These are phyloP conservation scores for Heracleum sosnowskyi DNA, from an alignment of 129 eudicot species.

Conservation along the genomic window DNA sequence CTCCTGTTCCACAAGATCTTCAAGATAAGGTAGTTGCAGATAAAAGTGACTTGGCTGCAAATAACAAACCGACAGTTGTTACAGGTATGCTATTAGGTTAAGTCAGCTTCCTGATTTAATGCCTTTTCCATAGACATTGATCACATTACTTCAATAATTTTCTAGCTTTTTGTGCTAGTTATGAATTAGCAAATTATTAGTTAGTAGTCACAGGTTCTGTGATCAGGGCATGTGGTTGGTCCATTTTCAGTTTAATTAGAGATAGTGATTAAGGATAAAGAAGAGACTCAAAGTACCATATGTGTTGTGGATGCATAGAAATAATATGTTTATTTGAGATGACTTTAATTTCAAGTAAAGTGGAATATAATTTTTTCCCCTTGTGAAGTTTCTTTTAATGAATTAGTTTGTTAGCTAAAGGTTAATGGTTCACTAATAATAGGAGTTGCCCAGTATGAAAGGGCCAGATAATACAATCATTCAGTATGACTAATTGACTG, in stretches of 20 bases:
- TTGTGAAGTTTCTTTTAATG: not conserved
- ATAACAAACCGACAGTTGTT: constrained; percentile 27
- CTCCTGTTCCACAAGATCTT: constrained; percentile 26
- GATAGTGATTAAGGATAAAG: not conserved
- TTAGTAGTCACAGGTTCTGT: not conserved
- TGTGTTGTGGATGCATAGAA: not conserved
- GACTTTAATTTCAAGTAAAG: not conserved
- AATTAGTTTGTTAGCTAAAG: not conserved
- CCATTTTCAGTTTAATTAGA: not conserved
- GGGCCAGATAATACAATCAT: not conserved
- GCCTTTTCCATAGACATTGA: not conserved
- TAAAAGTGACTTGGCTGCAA: constrained; percentile 22
- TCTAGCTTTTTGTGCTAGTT: not conserved
- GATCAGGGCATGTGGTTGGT: not conserved
- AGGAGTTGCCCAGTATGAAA: not conserved
- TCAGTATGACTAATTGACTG: not conserved
- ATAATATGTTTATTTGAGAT: not conserved
- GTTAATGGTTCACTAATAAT: not conserved
- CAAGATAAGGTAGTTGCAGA: constrained; percentile 29
- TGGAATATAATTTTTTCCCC: not conserved
- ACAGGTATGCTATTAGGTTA: constrained; percentile 24
- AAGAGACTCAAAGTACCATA: not conserved
- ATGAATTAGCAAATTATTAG: not conserved
- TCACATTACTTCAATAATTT: not conserved
- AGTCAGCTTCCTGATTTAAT: not conserved